Base-by-base conservation (phyloP, 2,329 filamentous ascomycete genomes). In the Colletotrichum sp. region DNA sequence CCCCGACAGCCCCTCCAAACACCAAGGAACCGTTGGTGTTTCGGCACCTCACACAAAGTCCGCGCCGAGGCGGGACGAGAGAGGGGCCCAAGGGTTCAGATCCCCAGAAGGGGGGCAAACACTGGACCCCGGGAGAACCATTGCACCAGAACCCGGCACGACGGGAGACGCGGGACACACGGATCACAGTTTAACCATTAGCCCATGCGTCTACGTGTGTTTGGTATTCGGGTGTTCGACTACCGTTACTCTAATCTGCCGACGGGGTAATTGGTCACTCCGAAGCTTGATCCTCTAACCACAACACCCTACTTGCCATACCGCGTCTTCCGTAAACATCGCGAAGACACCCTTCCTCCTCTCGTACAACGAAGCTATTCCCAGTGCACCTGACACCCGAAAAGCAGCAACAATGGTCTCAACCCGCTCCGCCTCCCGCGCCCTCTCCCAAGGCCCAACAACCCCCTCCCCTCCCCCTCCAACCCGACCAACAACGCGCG, bases 371-470 rank as follows among this genome's bases (percentile, higher is more conserved):
- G 57, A 63, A 48, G 52, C 57, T 24, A 63, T 57, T 30, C n/a
- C 26, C 13, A 69, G 13, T 24, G 5, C 2, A 4, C 12, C n/a
- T 28, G 21, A 7, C 5, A 43, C 8, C 7, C 12, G 16, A 61
- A 61, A 24, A 2, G 2, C 28, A 34, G 24, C n/a, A 77, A 78
- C 48, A 55, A 86, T 86, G 84, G 85, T 86, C 76, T 85, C 78
- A 74, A 86, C 85, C 9, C 82, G 85, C 78, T 79, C 82, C 63
- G 79, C 84, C 12, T 82, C 83, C 63, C 83, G 82, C 78, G 80
- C 82, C 68, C 52, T 72, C 61, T 38, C 76, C 28, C 60, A 61
- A 12, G 80, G 79, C 75, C 81, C 75, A 78, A 80, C 71, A 79
- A 73, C 32, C 71, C 80, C 34, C 71, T 78, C 13, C 24, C 78